Evolutionary conservation across 176 grass and related monocot species (phyloP), one percentile per base, ranked within the genome.

Genomic region (Phragmites australis): DNA sequence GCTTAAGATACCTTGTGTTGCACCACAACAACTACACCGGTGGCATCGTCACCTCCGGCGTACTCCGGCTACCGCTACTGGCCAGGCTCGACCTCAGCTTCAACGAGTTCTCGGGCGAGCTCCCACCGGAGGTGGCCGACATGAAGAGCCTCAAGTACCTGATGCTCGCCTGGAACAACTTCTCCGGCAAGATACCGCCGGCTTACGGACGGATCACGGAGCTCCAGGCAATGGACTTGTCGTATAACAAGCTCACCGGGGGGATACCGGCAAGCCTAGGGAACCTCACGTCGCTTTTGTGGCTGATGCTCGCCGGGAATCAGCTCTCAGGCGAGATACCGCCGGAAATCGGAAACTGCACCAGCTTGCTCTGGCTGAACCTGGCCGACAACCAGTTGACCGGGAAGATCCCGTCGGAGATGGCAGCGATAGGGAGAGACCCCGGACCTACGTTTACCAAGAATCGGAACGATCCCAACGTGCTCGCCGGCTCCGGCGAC

Each of bases 251-350:
- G 8, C 87, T 98, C 44, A 69, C 78, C 6, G 90, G 90, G 2
- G 26, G 8, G 30, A 94, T 98, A 9, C 96, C 96, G 8, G 8
- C 60, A 12, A 76, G 34, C 39, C 46, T 98, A 2, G 96, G 96
- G 39, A 94, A 94, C 31, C 87, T 94, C n/a, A 95, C 88, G 14
- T 98, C 96, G 15, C 90, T 98, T 14, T 27, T 98, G 8, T 98
- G 96, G 96, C 70, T 98, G 69, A 98, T 94, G 96, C 86, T 98
- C 5, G 88, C 90, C 21, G 84, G 89, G 51, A 98, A 98, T 76
- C 71, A 86, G 19, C 81, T 98, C 17, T 81, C 86, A 5, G 96
- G 92, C 8, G 54, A 66, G 61, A 94, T 98, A 54, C 96, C 96
- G 30, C 18, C 78, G 31, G 86, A 91, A 72, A 91, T 98, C 14